Evolutionary conservation across 2,329 filamentous ascomycete species (phyloP).

Genomic region (Neopestalotiopsis rosae): DNA sequence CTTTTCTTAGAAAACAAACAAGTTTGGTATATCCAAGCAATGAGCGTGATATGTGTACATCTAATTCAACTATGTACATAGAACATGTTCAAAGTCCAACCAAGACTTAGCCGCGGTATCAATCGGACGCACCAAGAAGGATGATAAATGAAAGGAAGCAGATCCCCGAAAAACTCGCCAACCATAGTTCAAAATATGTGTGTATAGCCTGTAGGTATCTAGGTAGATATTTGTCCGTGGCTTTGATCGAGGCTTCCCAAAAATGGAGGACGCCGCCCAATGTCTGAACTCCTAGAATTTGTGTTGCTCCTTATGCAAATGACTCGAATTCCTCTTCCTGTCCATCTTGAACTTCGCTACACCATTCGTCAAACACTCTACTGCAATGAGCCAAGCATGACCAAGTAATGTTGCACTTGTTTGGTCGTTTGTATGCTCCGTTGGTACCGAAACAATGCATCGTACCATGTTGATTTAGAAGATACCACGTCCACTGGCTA

Average conservation of each 20-base stretch:
- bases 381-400: background rate
- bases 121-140: background rate
- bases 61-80: constrained; percentile 10
- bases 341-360: background rate
- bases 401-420: background rate
- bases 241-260: background rate
- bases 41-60: background rate
- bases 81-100: background rate
- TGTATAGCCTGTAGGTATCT: background rate
- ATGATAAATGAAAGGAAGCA: constrained; percentile 3
- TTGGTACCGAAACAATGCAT: too few relatives aligned
- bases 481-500: constrained; percentile 64
- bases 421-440: background rate
- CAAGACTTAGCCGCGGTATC: background rate
- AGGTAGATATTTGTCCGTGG: too few relatives aligned
- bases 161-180: background rate
- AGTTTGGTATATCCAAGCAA: background rate
- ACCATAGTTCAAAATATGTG: background rate
- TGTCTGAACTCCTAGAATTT: constrained; percentile 7
- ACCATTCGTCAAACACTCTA: background rate
- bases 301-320: constrained; percentile 11
- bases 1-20: background rate
- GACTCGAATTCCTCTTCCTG: background rate
- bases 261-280: constrained; percentile 4
- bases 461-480: constrained; percentile 40